Base-by-base conservation (phyloP, 202 grass and related monocot species). In the Panicum hallii region DNA sequence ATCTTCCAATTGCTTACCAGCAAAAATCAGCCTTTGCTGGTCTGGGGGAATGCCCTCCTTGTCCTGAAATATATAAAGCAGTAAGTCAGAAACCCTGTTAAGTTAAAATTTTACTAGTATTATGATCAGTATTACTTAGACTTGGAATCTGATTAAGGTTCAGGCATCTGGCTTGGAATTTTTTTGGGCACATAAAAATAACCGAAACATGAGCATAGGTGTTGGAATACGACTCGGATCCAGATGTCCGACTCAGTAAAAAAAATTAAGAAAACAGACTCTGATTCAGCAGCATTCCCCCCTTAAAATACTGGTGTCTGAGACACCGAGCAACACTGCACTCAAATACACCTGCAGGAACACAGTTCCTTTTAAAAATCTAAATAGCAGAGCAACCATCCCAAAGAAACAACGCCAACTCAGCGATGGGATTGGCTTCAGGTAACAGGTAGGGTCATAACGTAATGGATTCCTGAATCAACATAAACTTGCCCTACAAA, bases 1-100 rank as follows among this genome's bases (percentile, higher is more conserved):
- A 84, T 97, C 89, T 82, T 93, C 94, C 57, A 97, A 44, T 60
- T 93, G 91, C 83, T 97, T 97, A 60, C 94, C 94, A 40, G 89
- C 89, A 84, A 93, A 93, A 64, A 93, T 91, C 68, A 93, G 84
- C 58, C 91, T 89, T 83, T 88, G 91, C 87, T 93, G 91, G n/a
- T 93, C 87, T 14, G 91, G 85, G 16, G 89, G 87, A 19, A 97
- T 92, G 41, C 87, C 91, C 79, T 97, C 91, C 82, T 97, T 94
- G 84, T 92, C 94, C 89, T 97, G 75, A 84, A 63, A 30, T 12
- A 72, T 28, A 60, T n/a, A 82, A 68, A 68, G 28, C 58, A 28
- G 53, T 11, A 41, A 20, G 52, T 47, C 5, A 76, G 61, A 52
- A 34, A 82, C 42, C 15, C 26, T 16, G 7, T 26, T 13, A 36